These are phyloP conservation scores for Ceriops tagal DNA, from an alignment of 345 rosid species.

Conservation along the genomic window DNA sequence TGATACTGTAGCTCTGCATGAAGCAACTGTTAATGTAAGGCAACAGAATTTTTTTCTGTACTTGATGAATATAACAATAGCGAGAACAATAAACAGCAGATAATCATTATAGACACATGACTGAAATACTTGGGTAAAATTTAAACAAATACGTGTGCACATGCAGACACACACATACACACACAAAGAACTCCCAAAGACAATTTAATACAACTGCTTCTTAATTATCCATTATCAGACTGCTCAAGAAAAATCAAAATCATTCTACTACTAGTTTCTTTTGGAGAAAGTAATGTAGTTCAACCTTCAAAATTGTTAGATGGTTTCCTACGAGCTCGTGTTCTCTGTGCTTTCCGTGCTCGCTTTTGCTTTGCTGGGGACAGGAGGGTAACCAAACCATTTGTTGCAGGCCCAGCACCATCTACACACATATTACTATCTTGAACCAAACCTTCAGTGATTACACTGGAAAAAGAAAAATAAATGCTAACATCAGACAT, in stretches of 20 bases:
- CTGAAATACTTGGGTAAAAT: not conserved
- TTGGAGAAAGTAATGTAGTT: not conserved
- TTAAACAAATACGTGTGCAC: not conserved
- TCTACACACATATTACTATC: slow-evolving; percentile 23
- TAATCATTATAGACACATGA: not conserved
- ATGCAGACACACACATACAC: not conserved
- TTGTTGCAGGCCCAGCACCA: slow-evolving; percentile 22
- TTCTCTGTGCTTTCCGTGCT: slow-evolving; percentile 55
- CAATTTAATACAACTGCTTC: not conserved
- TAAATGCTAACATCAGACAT: slow-evolving; percentile 20
- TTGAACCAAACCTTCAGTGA: slow-evolving; percentile 26
- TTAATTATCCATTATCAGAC: too few species aligned
- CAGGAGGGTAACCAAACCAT: slow-evolving; percentile 24
- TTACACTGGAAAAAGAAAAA: slow-evolving; percentile 36
- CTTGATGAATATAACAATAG: not conserved
- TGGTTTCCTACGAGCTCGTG: slow-evolving; percentile 29
- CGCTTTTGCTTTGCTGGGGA: slow-evolving; percentile 25
- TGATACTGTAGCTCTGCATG: slow-evolving; percentile 43
- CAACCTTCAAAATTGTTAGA: slow-evolving; percentile 41
- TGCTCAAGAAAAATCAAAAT: too few species aligned
- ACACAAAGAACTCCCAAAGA: not conserved
- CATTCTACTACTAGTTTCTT: not conserved
- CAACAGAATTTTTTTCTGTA: not conserved
- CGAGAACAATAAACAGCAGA: not conserved
- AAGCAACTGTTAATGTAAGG: slow-evolving; percentile 8